Evolutionary conservation across 1,284 basidiomycete genomes (phyloP).

Genomic region (Volvariella surrecta): DNA sequence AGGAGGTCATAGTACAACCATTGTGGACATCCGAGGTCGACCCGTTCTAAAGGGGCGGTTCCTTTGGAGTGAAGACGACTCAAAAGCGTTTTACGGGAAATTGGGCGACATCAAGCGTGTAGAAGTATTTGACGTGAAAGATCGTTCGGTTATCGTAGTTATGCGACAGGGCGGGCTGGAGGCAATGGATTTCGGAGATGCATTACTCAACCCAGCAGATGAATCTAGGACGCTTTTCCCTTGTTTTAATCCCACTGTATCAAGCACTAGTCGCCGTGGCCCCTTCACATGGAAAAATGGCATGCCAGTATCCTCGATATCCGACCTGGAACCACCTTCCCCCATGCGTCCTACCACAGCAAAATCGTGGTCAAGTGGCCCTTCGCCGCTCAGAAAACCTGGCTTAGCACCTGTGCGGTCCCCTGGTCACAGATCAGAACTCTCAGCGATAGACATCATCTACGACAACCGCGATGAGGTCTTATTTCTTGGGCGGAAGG

Average conservation of each 20-base stretch:
- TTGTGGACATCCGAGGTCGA: slow-evolving; percentile 75
- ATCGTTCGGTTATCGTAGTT: slow-evolving; percentile 68
- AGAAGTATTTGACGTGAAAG: slow-evolving; percentile 67
- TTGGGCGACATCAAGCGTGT: slow-evolving; percentile 75
- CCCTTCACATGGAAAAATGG: slow-evolving; percentile 78
- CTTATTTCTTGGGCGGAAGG: slow-evolving; percentile 64
- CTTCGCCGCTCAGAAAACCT: slow-evolving; percentile 38
- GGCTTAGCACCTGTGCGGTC: slow-evolving; percentile 40
- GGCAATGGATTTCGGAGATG: slow-evolving; percentile 68
- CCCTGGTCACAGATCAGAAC: slow-evolving; percentile 39
- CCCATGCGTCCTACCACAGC: slow-evolving; percentile 29
- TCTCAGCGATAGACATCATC: slow-evolving; percentile 42
- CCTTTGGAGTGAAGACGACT: slow-evolving; percentile 63
- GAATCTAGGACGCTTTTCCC: slow-evolving; percentile 62
- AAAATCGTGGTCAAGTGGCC: slow-evolving; percentile 22
- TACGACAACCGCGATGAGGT: slow-evolving; percentile 59
- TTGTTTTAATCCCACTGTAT: slow-evolving; percentile 51
- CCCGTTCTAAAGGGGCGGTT: slow-evolving; percentile 75
- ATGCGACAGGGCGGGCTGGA: slow-evolving; percentile 78
- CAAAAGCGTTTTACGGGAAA: slow-evolving; percentile 35
- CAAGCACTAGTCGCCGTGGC: slow-evolving; percentile 53
- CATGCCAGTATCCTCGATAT: slow-evolving; percentile 37
- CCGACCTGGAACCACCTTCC: slow-evolving; percentile 18
- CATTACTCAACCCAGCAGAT: slow-evolving; percentile 66
- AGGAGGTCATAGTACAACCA: slow-evolving; percentile 75